These are phyloP conservation scores for Tubosaeta sp. DNA, from an alignment of 768 basidiomycete species.

Conservation along the genomic window DNA sequence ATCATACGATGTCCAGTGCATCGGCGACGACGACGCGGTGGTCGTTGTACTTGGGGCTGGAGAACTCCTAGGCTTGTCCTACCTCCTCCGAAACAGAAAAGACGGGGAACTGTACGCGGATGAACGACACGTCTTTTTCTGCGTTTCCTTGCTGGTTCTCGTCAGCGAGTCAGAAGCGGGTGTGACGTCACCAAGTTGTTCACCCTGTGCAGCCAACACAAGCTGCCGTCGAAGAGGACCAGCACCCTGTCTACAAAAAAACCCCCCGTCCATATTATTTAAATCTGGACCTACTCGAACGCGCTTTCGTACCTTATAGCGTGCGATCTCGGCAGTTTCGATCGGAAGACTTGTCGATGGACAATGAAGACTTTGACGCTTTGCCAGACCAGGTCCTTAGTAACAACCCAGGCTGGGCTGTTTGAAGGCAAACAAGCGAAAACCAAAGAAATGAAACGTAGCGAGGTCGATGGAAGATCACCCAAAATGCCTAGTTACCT, in stretches of 20 bases:
- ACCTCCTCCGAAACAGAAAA: conserved; percentile 58
- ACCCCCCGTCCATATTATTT: conserved; percentile 55
- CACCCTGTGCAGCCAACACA: conserved; percentile 45
- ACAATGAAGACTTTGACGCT: too few species aligned
- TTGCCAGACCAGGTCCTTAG: too few species aligned
- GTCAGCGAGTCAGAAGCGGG: conserved; percentile 52
- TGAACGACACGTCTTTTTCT: conserved; percentile 19
- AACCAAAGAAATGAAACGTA: conserved; percentile 36
- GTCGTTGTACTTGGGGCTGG: conserved; percentile 55
- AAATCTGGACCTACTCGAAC: conserved; percentile 59
- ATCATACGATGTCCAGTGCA: conserved; percentile 62
- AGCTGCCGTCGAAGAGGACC: conserved; percentile 17
- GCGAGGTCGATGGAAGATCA: conserved; percentile 43
- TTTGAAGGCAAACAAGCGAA: too few species aligned
- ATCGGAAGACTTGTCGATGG: too few species aligned
- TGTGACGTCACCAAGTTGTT: conserved; percentile 49
- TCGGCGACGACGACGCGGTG: conserved; percentile 39
- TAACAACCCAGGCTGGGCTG: too few species aligned
- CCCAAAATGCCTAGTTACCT: too few species aligned
- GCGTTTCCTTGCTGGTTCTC: conserved; percentile 42
- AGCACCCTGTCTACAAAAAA: conserved; percentile 37
- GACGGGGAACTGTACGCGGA: conserved; percentile 56
- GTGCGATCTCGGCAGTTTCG: too few species aligned
- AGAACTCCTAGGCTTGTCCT: conserved; percentile 56
- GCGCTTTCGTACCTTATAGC: conserved; percentile 53